phyloP scores from a whole-genome alignment of 495 filamentous ascomycete genomes.

The Arthonia radiata region DNA sequence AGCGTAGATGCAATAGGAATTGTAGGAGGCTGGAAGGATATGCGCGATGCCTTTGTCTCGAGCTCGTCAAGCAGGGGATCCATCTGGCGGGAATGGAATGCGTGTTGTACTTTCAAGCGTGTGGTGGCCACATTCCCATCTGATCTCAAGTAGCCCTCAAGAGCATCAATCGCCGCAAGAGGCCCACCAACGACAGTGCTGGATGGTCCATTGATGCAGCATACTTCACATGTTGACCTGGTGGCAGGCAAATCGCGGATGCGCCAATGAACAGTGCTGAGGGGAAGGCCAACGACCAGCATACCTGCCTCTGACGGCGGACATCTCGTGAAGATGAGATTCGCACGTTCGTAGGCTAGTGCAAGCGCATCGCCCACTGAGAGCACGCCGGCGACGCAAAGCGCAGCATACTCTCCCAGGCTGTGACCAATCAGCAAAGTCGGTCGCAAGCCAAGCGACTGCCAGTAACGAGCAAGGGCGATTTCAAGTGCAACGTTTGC shows the following conservation, averaged over 20 bases:
- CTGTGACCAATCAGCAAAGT: conserved; percentile 68
- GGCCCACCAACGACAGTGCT: conserved; percentile 28
- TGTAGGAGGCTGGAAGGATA: conserved; percentile 32
- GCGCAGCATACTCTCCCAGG: conserved; percentile 66
- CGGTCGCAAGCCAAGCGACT: conserved; percentile 50
- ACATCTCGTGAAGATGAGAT: no score
- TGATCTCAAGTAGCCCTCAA: conserved; percentile 18
- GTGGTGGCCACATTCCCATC: conserved; percentile 40
- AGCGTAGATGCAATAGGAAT: conserved; percentile 50
- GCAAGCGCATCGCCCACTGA: conserved; percentile 58
- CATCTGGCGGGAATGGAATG: conserved; percentile 19
- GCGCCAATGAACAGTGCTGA: no score
- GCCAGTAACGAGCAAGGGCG: conserved; percentile 61
- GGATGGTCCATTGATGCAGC: conserved; percentile 25
- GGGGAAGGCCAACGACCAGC: no score
- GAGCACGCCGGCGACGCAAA: conserved; percentile 61
- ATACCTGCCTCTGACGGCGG: no score
- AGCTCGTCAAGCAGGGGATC: conserved; percentile 9
- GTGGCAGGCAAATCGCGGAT: no score
- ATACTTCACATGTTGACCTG: conserved; percentile 20
- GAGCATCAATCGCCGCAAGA: conserved; percentile 10
- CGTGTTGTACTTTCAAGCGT: conserved; percentile 21
- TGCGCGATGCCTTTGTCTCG: conserved; percentile 20
- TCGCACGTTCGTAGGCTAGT: conserved; percentile 53
- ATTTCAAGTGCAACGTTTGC: conserved; percentile 61